Conservation (phyloP, 1,284 basidiomycete species). For the Fistulinella cinereoalba region DNA sequence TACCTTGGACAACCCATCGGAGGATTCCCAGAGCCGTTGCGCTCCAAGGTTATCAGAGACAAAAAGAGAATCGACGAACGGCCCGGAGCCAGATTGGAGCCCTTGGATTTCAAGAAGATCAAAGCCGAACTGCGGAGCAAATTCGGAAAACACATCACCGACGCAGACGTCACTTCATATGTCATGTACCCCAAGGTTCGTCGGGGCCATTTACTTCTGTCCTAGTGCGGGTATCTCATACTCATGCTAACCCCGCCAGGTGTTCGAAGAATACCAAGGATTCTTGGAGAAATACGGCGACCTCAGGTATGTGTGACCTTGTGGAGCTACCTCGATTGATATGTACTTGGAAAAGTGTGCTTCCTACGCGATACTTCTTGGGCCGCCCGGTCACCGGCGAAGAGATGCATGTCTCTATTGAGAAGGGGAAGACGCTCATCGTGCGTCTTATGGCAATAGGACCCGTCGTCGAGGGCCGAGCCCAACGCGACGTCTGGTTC, state of each 20-base stretch:
- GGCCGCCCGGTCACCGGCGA: slow-evolving; percentile 89
- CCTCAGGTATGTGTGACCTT: slow-evolving; percentile 59
- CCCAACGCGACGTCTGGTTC: slow-evolving; percentile 96
- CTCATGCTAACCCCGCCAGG: slow-evolving; percentile 44
- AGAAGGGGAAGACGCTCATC: slow-evolving; percentile 96
- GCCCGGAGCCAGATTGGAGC: slow-evolving; percentile 84
- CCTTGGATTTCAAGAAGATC: slow-evolving; percentile 94
- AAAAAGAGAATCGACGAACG: slow-evolving; percentile 92
- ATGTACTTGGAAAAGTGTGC: slow-evolving; percentile 51
- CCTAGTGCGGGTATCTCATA: slow-evolving; percentile 5
- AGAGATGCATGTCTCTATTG: slow-evolving; percentile 96
- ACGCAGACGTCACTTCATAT: slow-evolving; percentile 91
- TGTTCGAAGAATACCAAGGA: slow-evolving; percentile 95
- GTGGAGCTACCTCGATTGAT: slow-evolving; percentile 12
- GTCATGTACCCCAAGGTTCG: slow-evolving; percentile 92
- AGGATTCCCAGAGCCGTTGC: slow-evolving; percentile 97
- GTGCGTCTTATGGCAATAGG: slow-evolving; percentile 95
- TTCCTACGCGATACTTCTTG: slow-evolving; percentile 97
- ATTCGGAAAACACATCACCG: slow-evolving; percentile 93
- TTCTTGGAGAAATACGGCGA: slow-evolving; percentile 97
- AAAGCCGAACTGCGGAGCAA: slow-evolving; percentile 90
- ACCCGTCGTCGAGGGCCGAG: slow-evolving; percentile 86
- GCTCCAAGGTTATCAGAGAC: slow-evolving; percentile 89
- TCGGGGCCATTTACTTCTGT: slow-evolving; percentile 7
- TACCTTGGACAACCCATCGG: slow-evolving; percentile 96